A percentile compares a stretch with the other conserved stretches of the same genome.
Conservation (phyloP, 768 basidiomycete genomes). For the Russula vinacea region DNA sequence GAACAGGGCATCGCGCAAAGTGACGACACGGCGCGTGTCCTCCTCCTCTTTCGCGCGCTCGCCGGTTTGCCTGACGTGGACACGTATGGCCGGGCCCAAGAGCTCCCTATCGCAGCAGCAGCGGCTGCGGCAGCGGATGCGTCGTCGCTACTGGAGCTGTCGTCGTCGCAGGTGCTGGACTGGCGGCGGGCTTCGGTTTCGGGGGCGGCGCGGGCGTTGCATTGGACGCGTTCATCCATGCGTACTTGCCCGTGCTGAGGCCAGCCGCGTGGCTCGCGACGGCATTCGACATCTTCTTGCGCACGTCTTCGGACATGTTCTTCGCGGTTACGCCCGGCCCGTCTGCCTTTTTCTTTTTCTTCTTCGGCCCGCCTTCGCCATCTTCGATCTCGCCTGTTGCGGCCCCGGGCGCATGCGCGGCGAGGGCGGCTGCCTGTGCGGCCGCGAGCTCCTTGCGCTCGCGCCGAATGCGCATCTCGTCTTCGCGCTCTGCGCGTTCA, state of each 20-base stretch:
- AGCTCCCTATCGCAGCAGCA: constrained; percentile 35
- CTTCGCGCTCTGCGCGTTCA: constrained; percentile 79
- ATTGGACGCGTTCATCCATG: constrained; percentile 80
- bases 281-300: constrained; percentile 89
- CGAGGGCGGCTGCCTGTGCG: constrained; percentile 65
- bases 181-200: constrained; percentile 34
- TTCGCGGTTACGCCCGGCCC: constrained; percentile 80
- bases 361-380: constrained; percentile 56
- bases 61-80: constrained; percentile 47
- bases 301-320: constrained; percentile 88
- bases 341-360: constrained; percentile 79
- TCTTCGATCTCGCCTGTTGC: constrained; percentile 50
- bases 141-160: constrained; percentile 31
- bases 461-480: constrained; percentile 68
- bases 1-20: constrained; percentile 80
- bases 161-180: constrained; percentile 35
- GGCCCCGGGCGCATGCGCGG: constrained; percentile 54
- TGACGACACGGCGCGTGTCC: constrained; percentile 57
- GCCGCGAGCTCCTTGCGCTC: constrained; percentile 79
- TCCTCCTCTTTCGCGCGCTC: constrained; percentile 42
- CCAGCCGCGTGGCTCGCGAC: constrained; percentile 89
- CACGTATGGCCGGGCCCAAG: constrained; percentile 65
- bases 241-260: constrained; percentile 66
- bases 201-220: constrained; percentile 42
- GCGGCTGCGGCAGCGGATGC: constrained; percentile 31